These are phyloP conservation scores for Suillus weaverae DNA, from an alignment of 768 basidiomycete species.

Conservation along the genomic window DNA sequence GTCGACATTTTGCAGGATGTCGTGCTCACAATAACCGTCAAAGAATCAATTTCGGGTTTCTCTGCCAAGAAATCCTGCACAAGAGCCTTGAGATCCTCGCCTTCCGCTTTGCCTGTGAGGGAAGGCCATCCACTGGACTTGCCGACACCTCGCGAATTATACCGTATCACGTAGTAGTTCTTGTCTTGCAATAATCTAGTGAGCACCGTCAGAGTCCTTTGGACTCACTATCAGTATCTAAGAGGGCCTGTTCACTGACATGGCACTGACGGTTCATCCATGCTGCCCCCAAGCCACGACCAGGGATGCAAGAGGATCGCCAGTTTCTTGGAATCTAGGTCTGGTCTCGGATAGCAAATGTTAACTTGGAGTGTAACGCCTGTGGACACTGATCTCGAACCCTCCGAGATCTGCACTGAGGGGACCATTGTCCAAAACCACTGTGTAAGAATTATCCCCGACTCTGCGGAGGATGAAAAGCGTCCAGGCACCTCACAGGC, in stretches of 20 bases:
- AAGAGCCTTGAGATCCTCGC: constrained; percentile 63
- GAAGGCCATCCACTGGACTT: constrained; percentile 72
- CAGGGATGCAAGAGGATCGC: constrained; percentile 82
- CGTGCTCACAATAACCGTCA: constrained; percentile 60
- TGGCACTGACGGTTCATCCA: constrained; percentile 69
- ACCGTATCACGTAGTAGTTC: constrained; percentile 62
- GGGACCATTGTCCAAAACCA: background rate
- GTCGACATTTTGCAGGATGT: constrained; percentile 7
- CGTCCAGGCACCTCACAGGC: no score
- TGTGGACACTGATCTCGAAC: constrained; percentile 30
- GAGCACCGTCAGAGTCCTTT: constrained; percentile 44
- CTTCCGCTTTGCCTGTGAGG: constrained; percentile 71
- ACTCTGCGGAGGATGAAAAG: no score
- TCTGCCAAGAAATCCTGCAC: constrained; percentile 52
- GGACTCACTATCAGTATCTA: background rate
- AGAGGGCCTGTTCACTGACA: background rate
- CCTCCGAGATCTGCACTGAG: constrained; percentile 6
- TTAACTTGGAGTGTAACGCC: constrained; percentile 47
- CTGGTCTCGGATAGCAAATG: constrained; percentile 28
- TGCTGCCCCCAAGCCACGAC: constrained; percentile 80
- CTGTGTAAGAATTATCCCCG: background rate
- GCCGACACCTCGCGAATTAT: constrained; percentile 80
- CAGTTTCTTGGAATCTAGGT: constrained; percentile 38
- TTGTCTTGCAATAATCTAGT: constrained; percentile 40
- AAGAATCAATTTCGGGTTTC: constrained; percentile 43